Percentiles rank a stretch among this genome's conserved stretches.
These are phyloP conservation scores for Quercus phellos DNA, from an alignment of 331 rosid species.

Conservation along the genomic window DNA sequence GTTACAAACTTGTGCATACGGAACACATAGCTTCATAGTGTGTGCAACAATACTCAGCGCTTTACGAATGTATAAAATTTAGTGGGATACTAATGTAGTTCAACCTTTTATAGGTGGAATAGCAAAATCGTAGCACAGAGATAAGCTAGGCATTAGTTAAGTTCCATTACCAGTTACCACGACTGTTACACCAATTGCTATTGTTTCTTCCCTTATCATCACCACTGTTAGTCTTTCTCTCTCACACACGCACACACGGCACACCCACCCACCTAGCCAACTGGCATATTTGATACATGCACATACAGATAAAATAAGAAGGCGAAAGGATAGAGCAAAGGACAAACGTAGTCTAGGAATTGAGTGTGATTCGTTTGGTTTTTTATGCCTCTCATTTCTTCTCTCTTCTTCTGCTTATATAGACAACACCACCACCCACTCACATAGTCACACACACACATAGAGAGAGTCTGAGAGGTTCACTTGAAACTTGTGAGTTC, in stretches of 20 bases:
- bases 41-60: too few species aligned
- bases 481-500: not conserved
- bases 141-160: not conserved
- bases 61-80: too few species aligned
- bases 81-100: not conserved
- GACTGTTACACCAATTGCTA: not conserved
- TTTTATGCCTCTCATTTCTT: slow-evolving; percentile 21
- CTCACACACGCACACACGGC: slow-evolving; percentile 24
- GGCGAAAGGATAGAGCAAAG: slow-evolving; percentile 59
- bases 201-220: slow-evolving; percentile 8
- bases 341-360: slow-evolving; percentile 63
- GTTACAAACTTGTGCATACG: too few species aligned
- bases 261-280: slow-evolving; percentile 60
- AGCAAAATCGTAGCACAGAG: not conserved
- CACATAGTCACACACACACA: not conserved
- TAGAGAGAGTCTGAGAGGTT: slow-evolving; percentile 7
- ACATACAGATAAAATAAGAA: slow-evolving; percentile 60
- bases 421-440: slow-evolving; percentile 5
- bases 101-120: not conserved
- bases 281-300: slow-evolving; percentile 80
- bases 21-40: too few species aligned
- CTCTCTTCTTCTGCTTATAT: slow-evolving; percentile 33
- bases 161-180: not conserved
- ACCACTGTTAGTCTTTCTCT: slow-evolving; percentile 16
- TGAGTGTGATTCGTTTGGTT: slow-evolving; percentile 48